These are phyloP conservation scores for Paragyromitra xinjiangensis DNA, from an alignment of 495 filamentous ascomycete genomes.

Conservation along the genomic window DNA sequence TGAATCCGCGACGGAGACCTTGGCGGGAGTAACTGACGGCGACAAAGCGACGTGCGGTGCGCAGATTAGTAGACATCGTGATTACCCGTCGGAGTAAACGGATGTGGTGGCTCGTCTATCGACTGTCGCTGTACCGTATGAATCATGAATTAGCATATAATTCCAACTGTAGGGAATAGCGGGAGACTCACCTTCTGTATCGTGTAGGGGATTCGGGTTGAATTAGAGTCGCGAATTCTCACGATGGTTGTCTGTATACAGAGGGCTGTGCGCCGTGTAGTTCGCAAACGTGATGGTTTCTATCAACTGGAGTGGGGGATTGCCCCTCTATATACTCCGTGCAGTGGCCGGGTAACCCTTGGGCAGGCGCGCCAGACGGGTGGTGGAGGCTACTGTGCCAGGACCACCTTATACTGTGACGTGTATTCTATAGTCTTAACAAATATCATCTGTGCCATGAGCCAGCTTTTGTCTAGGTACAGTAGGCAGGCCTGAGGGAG, in stretches of 20 bases:
- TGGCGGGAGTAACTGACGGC: constrained; percentile 25
- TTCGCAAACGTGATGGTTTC: too few relatives aligned
- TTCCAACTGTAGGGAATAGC: constrained; percentile 16
- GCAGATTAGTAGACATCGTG: constrained; percentile 28
- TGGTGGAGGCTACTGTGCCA: too few relatives aligned
- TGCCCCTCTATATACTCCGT: too few relatives aligned
- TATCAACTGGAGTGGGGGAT: too few relatives aligned
- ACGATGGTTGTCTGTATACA: constrained; percentile 26
- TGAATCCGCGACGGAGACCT: constrained; percentile 30
- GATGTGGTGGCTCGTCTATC: constrained; percentile 21
- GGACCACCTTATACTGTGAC: too few relatives aligned
- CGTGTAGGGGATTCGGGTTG: too few relatives aligned
- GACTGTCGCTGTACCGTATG: constrained; percentile 19
- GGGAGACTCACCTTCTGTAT: constrained; percentile 4
- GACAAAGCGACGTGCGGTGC: constrained; percentile 24
- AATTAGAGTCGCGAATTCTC: background rate
- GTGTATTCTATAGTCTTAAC: too few relatives aligned
- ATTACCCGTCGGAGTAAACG: constrained; percentile 16
- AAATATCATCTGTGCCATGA: too few relatives aligned
- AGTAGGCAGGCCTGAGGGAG: too few relatives aligned
- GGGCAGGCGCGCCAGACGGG: too few relatives aligned
- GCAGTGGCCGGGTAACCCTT: too few relatives aligned
- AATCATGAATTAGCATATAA: constrained; percentile 18
- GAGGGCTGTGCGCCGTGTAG: constrained; percentile 17
- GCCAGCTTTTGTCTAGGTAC: too few relatives aligned